Base-by-base conservation (phyloP, 257 asterid genomes). In the Salvia splendens region DNA sequence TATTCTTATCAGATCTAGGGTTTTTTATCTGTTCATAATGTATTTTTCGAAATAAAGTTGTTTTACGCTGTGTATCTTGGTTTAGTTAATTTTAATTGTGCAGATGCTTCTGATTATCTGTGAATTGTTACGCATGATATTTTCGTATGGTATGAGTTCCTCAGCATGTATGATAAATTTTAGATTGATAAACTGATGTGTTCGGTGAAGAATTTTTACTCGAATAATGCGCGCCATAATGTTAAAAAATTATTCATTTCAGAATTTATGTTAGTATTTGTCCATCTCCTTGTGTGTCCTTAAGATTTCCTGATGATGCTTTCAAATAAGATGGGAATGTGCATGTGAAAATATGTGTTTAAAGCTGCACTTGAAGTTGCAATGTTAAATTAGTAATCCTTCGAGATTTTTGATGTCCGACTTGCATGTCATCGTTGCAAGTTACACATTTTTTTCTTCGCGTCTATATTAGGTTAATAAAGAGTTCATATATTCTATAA, bases 1-100 rank as follows among this genome's bases (percentile, higher is more conserved):
- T 12, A 10, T 54, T 57, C 9, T 12, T 56, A 5, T 68, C 77
- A 78, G 85, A 84, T 84, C 87, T 82, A 68, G 79, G 73, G 69
- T 40, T 72, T 70, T 70, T 73, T 70, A 6, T 64, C 69, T 46
- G 32, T 43, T 57, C n/a, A 63, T 60, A 49, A 28, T 65, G 62
- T 10, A 36, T 20, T 17, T 59, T 35, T 35, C 0, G 61, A 40
- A 12, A 2, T 24, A 33, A 10, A 5, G 20, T 73, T 42, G 42
- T 43, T 69, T 16, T 6, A 12, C 41, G 1, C 4, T 48, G 2
- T 24, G 58, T 58, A 53, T 66, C 12, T 60, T 15, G 30, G 69
- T 66, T 71, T 16, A 65, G 59, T 45, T 46, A 15, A 38, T 67
- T 49, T 38, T 54, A 11, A 38, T 28, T 35, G 14, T 53, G 63